Evolutionary conservation across 805 yeast genomes (phyloP).

Genomic region (Cyberlindnera nakhonratchasimensis): DNA sequence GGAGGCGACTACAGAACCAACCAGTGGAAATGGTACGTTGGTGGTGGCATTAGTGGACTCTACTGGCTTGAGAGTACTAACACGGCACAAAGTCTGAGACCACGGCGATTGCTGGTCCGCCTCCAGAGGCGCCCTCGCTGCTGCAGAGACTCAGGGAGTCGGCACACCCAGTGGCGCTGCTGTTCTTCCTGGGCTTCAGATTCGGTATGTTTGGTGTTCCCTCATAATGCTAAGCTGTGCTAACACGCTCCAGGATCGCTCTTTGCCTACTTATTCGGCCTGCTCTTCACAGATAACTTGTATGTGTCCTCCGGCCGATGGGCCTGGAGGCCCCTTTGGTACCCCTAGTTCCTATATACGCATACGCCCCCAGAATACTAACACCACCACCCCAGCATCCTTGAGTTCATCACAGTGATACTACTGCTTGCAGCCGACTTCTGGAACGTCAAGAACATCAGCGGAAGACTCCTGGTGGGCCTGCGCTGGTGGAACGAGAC

Average conservation of each 20-base stretch:
- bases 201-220: conserved; percentile 32
- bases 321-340: no score
- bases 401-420: conserved; percentile 75
- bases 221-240: not conserved
- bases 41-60: not conserved
- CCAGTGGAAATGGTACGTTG: not conserved
- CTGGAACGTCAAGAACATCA: conserved; percentile 88
- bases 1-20: no score
- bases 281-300: conserved; percentile 61
- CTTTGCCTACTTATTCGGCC: conserved; percentile 66
- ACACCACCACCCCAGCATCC: conserved; percentile 36
- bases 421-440: conserved; percentile 83
- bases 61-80: not conserved
- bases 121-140: conserved; percentile 9
- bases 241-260: conserved; percentile 41
- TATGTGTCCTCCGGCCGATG: conserved; percentile 22
- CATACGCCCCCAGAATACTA: not conserved
- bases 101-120: conserved; percentile 10
- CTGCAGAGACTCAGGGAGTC: conserved; percentile 53
- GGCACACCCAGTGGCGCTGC: conserved; percentile 77
- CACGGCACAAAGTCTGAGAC: conserved; percentile 21
- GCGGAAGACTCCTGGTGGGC: conserved; percentile 89
- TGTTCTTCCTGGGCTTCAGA: conserved; percentile 61
- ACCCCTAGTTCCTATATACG: no score
- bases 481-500: conserved; percentile 97